Evolutionary conservation across 1,139 yeast species (phyloP).

Genomic region (Nakaseomyces bracarensis): DNA sequence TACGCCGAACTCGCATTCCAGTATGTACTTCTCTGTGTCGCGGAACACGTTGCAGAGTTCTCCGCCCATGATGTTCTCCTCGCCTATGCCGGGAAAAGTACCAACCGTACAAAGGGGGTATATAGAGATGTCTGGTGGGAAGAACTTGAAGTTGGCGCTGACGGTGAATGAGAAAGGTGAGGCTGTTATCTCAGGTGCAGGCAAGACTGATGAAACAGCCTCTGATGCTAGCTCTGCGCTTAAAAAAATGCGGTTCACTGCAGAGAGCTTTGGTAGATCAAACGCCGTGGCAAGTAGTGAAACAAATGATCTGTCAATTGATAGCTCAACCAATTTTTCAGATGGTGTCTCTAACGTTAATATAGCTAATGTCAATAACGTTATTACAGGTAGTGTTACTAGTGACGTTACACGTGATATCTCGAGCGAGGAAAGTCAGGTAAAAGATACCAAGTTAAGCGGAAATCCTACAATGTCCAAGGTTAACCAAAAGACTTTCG

Average conservation of each 20-base stretch:
- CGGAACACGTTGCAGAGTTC: constrained; percentile 17
- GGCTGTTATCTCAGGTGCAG: constrained; percentile 17
- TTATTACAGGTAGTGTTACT: background rate
- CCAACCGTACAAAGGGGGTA: constrained; percentile 1
- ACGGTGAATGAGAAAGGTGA: constrained; percentile 23
- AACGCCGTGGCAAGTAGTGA: too few species aligned
- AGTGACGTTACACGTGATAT: background rate
- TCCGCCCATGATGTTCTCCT: constrained; percentile 16
- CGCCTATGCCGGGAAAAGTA: background rate
- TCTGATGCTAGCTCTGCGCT: background rate
- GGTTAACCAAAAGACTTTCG: constrained; percentile 6
- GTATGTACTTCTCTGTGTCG: constrained; percentile 16
- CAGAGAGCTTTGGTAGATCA: too few species aligned
- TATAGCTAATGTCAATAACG: too few species aligned
- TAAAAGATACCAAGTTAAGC: too few species aligned
- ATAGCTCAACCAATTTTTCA: too few species aligned
- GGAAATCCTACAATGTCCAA: too few species aligned
- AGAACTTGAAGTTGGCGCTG: constrained; percentile 13
- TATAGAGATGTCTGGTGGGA: too few species aligned
- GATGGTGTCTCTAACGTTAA: too few species aligned
- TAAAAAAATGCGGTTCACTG: background rate
- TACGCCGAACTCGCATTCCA: constrained; percentile 16
- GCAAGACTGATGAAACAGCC: constrained; percentile 1
- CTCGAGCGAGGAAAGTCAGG: background rate
- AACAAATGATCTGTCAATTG: too few species aligned